Conservation (phyloP, 202 grass and related monocot species). For the Tripidium arundinaceum region DNA sequence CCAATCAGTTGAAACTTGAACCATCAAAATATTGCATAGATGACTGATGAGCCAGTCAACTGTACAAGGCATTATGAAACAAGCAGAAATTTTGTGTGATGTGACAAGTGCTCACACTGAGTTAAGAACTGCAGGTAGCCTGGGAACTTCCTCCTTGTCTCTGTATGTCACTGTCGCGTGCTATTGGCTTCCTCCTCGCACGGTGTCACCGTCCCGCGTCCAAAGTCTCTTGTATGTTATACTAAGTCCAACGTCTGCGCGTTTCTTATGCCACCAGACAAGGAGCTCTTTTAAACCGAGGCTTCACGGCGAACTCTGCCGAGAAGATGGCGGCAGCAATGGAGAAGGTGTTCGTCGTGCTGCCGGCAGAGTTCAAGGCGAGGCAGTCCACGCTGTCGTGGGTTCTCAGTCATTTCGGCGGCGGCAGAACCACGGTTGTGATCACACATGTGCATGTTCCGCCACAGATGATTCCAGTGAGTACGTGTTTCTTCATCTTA, state of each 20-base stretch:
- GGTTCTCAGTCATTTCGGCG: conserved; percentile 34
- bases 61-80: neutral
- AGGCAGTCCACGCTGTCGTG: conserved; percentile 49
- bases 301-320: neutral
- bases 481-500: conserved; percentile 37
- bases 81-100: neutral
- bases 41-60: conserved; percentile 9
- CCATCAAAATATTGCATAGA: neutral
- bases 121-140: neutral
- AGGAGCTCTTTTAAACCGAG: neutral
- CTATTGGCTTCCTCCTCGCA: neutral
- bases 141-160: conserved; percentile 1
- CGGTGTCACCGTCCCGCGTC: conserved; percentile 20
- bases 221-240: conserved; percentile 5
- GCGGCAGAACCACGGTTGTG: conserved; percentile 33
- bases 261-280: neutral
- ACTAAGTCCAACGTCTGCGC: neutral
- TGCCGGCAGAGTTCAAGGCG: conserved; percentile 44
- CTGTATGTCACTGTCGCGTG: conserved; percentile 11
- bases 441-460: conserved; percentile 63
- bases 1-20: neutral
- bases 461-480: conserved; percentile 60
- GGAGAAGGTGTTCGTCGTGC: conserved; percentile 58
- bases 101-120: conserved; percentile 20
- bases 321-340: neutral